Evolutionary conservation across 2,329 filamentous ascomycete species (phyloP).

Genomic region (Hysterium pulicare): DNA sequence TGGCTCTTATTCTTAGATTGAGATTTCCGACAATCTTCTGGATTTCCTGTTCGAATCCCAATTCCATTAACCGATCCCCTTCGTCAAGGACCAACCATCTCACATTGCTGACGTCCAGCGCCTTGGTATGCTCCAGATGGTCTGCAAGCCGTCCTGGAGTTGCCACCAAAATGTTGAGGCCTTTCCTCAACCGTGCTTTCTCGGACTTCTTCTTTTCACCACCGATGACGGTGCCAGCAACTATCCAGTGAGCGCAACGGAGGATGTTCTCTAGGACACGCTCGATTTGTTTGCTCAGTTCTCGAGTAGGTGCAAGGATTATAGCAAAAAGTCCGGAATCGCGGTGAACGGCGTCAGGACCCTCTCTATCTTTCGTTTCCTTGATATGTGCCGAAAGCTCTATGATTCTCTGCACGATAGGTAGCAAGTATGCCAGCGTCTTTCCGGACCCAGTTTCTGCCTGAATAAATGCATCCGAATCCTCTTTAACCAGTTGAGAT

Average conservation of each 20-base stretch:
- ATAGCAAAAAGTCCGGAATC: slow-evolving; percentile 91
- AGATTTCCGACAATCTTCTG: slow-evolving; percentile 80
- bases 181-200: slow-evolving; percentile 90
- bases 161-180: slow-evolving; percentile 91
- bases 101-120: slow-evolving; percentile 80
- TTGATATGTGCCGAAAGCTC: slow-evolving; percentile 59
- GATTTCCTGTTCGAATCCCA: slow-evolving; percentile 94
- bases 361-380: slow-evolving; percentile 37
- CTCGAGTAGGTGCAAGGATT: slow-evolving; percentile 87
- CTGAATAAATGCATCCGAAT: slow-evolving; percentile 91
- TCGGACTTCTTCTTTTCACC: slow-evolving; percentile 75
- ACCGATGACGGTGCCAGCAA: slow-evolving; percentile 78
- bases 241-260: slow-evolving; percentile 89
- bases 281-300: slow-evolving; percentile 91
- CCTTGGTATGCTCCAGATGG: slow-evolving; percentile 89
- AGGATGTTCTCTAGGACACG: slow-evolving; percentile 80
- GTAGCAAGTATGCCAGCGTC: slow-evolving; percentile 90
- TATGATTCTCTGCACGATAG: slow-evolving; percentile 85
- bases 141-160: slow-evolving; percentile 89
- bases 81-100: slow-evolving; percentile 94
- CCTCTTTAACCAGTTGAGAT: slow-evolving; percentile 71
- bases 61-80: slow-evolving; percentile 96
- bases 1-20: slow-evolving; percentile 59
- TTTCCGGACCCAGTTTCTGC: slow-evolving; percentile 97
- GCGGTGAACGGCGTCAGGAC: slow-evolving; percentile 61